Conservation (phyloP, 257 asterid genomes). For the Petrea volubilis region DNA sequence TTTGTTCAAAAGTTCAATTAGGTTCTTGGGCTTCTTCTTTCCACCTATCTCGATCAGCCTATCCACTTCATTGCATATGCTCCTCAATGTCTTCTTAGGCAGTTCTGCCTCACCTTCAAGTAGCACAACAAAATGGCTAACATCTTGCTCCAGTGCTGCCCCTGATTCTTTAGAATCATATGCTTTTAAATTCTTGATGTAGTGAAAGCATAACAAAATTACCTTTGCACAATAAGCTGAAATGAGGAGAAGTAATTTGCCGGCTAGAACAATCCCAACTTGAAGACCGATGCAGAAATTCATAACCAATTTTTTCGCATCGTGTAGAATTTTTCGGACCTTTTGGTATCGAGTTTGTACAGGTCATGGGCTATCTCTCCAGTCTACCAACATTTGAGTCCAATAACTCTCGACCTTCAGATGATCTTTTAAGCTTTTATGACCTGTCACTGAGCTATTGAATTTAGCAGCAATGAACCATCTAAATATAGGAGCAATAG, state of each 20-base stretch:
- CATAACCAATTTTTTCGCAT: conserved; percentile 21
- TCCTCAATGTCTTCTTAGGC: too few species aligned
- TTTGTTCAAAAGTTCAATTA: conserved; percentile 13
- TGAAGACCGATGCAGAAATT: conserved; percentile 29
- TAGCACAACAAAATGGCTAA: conserved; percentile 36
- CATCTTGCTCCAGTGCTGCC: neutral
- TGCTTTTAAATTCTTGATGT: too few species aligned
- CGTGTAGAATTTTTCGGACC: conserved; percentile 23
- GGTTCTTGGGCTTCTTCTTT: conserved; percentile 13
- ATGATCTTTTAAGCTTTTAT: neutral
- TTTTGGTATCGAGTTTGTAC: conserved; percentile 17
- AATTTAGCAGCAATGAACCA: conserved; percentile 27
- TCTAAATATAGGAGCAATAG: too few species aligned
- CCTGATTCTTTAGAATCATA: neutral
- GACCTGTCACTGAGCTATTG: conserved; percentile 1
- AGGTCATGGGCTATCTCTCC: conserved; percentile 39
- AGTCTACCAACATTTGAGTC: conserved; percentile 32
- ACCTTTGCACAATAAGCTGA: conserved; percentile 3
- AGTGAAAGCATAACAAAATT: neutral
- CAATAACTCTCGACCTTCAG: conserved; percentile 28
- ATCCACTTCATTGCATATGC: conserved; percentile 17
- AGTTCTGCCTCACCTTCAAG: too few species aligned
- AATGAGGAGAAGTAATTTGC: conserved; percentile 28
- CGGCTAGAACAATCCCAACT: conserved; percentile 20
- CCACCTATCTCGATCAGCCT: conserved; percentile 14